phyloP scores from a whole-genome alignment of 2,329 filamentous ascomycete species.

The Diaporthe destruens region DNA sequence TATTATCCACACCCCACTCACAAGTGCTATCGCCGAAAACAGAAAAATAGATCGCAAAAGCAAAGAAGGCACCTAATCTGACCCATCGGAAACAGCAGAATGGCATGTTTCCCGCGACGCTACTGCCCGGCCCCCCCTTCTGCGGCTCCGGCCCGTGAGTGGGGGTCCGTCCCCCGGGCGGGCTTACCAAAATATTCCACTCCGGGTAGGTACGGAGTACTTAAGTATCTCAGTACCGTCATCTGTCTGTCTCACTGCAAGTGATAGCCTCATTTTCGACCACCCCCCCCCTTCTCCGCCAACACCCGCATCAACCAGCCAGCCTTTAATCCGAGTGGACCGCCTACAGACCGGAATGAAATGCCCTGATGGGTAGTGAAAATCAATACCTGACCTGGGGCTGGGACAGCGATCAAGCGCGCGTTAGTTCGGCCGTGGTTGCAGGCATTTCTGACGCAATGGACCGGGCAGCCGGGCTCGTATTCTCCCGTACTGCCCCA shows the following conservation, averaged over 20 bases:
- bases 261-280: background rate
- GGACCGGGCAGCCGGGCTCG: background rate
- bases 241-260: too few relatives aligned
- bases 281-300: background rate
- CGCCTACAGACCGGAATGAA: background rate
- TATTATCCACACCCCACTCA: background rate
- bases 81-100: background rate
- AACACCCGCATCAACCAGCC: too few relatives aligned
- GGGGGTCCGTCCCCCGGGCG: background rate
- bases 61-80: background rate
- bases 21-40: background rate
- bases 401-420: background rate
- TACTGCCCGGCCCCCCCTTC: background rate
- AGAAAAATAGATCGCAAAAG: background rate
- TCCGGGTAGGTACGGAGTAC: background rate
- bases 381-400: background rate
- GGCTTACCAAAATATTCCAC: background rate
- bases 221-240: too few relatives aligned
- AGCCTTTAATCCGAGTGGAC: slow-evolving; percentile 2
- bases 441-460: too few relatives aligned
- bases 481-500: slow-evolving; percentile 9
- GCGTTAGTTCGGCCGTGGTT: slow-evolving; percentile 1
- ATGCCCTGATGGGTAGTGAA: background rate
- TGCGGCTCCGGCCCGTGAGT: slow-evolving; percentile 3
- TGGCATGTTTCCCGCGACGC: background rate